Conservation (phyloP, 2,329 filamentous ascomycete species). For the Setomelanomma holmii region DNA sequence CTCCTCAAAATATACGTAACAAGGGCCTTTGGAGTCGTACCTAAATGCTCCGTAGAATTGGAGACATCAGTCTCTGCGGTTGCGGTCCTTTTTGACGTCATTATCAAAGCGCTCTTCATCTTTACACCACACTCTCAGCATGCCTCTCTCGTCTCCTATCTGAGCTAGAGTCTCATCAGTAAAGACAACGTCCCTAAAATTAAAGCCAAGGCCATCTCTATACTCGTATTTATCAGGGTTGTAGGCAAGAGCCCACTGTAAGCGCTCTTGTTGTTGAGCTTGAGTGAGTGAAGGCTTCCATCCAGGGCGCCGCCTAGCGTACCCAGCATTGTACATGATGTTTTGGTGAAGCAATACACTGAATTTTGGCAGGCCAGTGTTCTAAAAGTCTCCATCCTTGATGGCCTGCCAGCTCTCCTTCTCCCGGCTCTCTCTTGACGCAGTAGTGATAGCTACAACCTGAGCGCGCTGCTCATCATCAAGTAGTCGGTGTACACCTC, state of each 20-base stretch:
- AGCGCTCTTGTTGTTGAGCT: neutral
- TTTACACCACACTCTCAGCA: neutral
- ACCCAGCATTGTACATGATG: neutral
- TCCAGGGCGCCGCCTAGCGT: neutral
- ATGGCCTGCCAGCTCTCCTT: neutral
- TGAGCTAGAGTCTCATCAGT: neutral
- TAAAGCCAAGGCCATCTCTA: neutral
- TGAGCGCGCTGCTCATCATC: neutral
- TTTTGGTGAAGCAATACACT: neutral
- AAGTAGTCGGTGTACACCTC: neutral
- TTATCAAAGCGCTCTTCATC: neutral
- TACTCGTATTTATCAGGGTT: neutral
- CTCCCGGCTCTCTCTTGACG: neutral
- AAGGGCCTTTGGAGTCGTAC: conserved; percentile 6
- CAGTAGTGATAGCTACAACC: neutral
- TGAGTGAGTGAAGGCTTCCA: neutral
- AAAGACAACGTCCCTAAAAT: neutral
- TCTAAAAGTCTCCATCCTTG: neutral
- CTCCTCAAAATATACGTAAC: neutral
- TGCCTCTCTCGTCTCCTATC: neutral
- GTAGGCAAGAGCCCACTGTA: neutral
- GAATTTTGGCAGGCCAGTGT: neutral
- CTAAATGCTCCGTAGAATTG: neutral
- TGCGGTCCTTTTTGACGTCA: neutral
- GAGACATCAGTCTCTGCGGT: neutral